Evolutionary conservation across 305 asterid species (phyloP), one percentile per base, ranked within the genome.

Genomic region (Ruellia speciosa): DNA sequence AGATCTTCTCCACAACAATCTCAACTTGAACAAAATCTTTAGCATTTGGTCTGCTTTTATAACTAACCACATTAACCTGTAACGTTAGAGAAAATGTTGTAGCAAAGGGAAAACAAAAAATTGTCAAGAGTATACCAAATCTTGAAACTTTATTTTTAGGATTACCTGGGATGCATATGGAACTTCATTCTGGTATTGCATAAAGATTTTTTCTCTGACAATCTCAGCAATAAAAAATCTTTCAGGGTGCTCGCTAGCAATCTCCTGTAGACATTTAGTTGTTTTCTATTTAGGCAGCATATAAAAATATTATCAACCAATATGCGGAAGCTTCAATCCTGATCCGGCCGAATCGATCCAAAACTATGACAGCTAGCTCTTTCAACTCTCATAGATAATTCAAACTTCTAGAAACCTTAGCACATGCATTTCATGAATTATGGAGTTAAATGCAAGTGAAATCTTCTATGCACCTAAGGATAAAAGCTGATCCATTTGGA

Each of bases 141-240:
- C 41, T 37, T 37, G 13, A 34, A 33, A 41, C 52, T 62, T 47
- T 59, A 39, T 24, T 49, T 6, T 48, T n/a, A 37, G 15, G 20
- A 63, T n/a, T 66, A 90, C 97, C 96, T 92, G 98, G 72, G 94
- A 88, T 14, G 98, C 95, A 64, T 92, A 92, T 52, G 98, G 98
- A 70, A 92, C 90, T 79, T 88, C 98, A 58, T 85, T 79, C 35
- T 88, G 81, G 68, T 78, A 92, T 74, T 92, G 98, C 85, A 88
- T 70, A 60, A 92, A 86, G 77, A 88, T 88, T 76, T 92, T 88
- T 70, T 92, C 98, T 72, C 96, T 79, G 52, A 92, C 80, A 70
- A 88, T 92, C 77, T 92, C 98, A 62, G 82, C 87, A 55, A 92
- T 90, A 58, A 88, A 90, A 81, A 90, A 88, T 72, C 96, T 76